Base-by-base conservation (phyloP, 2,329 filamentous ascomycete genomes). In the Apiospora sp. region DNA sequence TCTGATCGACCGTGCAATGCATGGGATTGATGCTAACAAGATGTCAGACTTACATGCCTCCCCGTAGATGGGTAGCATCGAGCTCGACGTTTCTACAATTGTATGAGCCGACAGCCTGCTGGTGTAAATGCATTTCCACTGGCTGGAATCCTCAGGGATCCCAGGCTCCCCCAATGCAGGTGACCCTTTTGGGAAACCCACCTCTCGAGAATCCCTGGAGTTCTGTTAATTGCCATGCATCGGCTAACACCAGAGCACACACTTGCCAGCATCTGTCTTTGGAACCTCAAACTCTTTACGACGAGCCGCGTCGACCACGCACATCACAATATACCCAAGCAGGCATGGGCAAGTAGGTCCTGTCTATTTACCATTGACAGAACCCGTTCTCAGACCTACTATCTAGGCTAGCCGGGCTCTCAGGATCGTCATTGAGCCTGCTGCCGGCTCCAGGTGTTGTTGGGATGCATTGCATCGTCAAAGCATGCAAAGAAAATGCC, bases 201-300 rank as follows among this genome's bases (percentile, higher is more conserved):
- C 30, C 58, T 64, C 34, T 41, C 34, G 19, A 64, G 58, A n/a
- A 64, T 64, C 58, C 58, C 58, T 64, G 41, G 34, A 10, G 1
- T 37, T 41, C 58, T 64, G 19, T 41, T 64, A 41, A 64, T 64
- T 64, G n/a, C 58, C 58, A 64, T 41, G 58, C 58, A 64, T 64
- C 58, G 58, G 58, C 58, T 64, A 64, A 64, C 58, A 37, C 34
- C 54, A 19, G 46, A 49, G 44, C 22, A 49, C 46, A 49, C 6
- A n/a, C 30, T n/a, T 22, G 34, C 22, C 22, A 64, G 19, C 34
- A 64, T 41, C 58, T 4, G 16, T 37, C 58, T 64, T 41, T 64
- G 58, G 19, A 24, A 61, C 54, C 58, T 64, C 34, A 10, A 8
- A 64, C 34, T 64, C 58, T 34, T 64, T 64, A 64, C 58, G 58